Percentiles rank a stretch among this genome's conserved stretches.
These are phyloP conservation scores for Spinellus fusiger DNA, from an alignment of 192 early-diverging fungal species.

Conservation along the genomic window DNA sequence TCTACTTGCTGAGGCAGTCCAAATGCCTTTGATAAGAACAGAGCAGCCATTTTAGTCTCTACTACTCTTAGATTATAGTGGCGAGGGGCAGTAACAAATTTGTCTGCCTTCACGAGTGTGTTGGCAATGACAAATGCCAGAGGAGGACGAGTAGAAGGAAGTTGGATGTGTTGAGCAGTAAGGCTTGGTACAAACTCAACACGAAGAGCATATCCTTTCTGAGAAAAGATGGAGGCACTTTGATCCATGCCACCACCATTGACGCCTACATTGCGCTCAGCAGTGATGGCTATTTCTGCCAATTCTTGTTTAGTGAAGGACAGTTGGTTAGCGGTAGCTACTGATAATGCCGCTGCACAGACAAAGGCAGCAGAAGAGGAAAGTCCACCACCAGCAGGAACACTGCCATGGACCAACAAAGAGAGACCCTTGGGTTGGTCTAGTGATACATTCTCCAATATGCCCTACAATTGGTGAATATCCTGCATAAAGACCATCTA, in stretches of 20 bases:
- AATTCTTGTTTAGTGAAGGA: slow-evolving; percentile 45
- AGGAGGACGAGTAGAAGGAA: slow-evolving; percentile 48
- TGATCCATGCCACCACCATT: slow-evolving; percentile 87
- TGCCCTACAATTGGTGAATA: slow-evolving; percentile 32
- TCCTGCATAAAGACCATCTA: background rate
- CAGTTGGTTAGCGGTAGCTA: slow-evolving; percentile 45
- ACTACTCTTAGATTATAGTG: slow-evolving; percentile 93
- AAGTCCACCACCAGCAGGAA: slow-evolving; percentile 79
- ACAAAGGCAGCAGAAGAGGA: slow-evolving; percentile 85
- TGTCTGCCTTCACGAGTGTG: slow-evolving; percentile 80
- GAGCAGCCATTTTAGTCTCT: slow-evolving; percentile 78
- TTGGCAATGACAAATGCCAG: slow-evolving; percentile 87
- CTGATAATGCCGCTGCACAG: slow-evolving; percentile 69
- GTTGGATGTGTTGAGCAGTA: slow-evolving; percentile 48
- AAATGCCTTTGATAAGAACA: slow-evolving; percentile 50
- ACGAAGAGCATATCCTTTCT: slow-evolving; percentile 59
- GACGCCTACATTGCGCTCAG: slow-evolving; percentile 78
- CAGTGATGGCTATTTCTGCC: slow-evolving; percentile 68
- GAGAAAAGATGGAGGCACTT: slow-evolving; percentile 77
- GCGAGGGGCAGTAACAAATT: slow-evolving; percentile 77
- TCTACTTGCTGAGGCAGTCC: slow-evolving; percentile 34
- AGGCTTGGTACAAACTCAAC: slow-evolving; percentile 82
- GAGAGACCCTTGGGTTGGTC: slow-evolving; percentile 52
- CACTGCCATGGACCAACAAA: slow-evolving; percentile 70
- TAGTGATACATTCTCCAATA: slow-evolving; percentile 45